phyloP scores from a whole-genome alignment of 768 basidiomycete species.

The Mycena pura region DNA sequence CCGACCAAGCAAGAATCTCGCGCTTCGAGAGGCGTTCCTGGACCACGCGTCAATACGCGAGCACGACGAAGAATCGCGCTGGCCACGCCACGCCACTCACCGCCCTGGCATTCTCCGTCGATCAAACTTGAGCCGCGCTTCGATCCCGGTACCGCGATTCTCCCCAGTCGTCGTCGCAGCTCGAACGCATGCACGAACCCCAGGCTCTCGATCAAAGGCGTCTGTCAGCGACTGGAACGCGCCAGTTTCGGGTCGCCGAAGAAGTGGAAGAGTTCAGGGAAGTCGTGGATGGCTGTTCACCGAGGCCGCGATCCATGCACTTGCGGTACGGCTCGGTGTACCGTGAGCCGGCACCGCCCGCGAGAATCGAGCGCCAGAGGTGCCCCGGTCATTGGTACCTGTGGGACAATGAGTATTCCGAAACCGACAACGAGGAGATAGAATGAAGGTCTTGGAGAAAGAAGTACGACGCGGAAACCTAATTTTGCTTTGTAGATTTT shows the following conservation, averaged over 20 bases:
- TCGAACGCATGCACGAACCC: constrained; percentile 90
- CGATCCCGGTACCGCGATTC: too few species aligned
- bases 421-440: constrained; percentile 4
- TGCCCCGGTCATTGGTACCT: constrained; percentile 19
- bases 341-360: constrained; percentile 23
- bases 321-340: constrained; percentile 36
- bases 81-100: constrained; percentile 46
- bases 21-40: constrained; percentile 78
- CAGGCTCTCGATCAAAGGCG: constrained; percentile 79
- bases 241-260: constrained; percentile 59
- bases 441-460: too few species aligned
- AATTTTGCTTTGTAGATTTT: too few species aligned
- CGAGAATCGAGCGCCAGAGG: constrained; percentile 21
- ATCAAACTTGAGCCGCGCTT: constrained; percentile 90
- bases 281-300: constrained; percentile 32
- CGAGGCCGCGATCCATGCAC: constrained; percentile 25
- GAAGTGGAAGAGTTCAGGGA: constrained; percentile 42
- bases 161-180: constrained; percentile 49
- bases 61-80: not conserved
- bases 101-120: constrained; percentile 85
- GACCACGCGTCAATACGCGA: not conserved
- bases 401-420: constrained; percentile 38
- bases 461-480: too few species aligned
- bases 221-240: constrained; percentile 84
- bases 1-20: constrained; percentile 88